phyloP scores from a whole-genome alignment of 2,329 filamentous ascomycete genomes.

The Teratosphaeria nubilosa region DNA sequence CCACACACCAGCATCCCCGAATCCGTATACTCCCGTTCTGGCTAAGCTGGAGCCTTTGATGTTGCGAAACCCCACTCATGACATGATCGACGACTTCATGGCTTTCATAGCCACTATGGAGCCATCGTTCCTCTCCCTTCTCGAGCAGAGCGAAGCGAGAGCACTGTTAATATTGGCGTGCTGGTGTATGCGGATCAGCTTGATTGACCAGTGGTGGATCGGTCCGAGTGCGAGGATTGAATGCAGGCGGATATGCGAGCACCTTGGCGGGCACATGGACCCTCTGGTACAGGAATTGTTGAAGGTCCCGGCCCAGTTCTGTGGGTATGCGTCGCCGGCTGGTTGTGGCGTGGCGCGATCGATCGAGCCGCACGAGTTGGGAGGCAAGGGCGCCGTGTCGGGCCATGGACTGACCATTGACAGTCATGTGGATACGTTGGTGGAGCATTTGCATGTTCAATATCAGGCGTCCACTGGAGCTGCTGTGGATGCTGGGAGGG shows the following conservation, averaged over 20 bases:
- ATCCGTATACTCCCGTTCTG: slow-evolving; percentile 1
- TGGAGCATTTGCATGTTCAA: not conserved
- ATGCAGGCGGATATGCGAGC: slow-evolving; percentile 2
- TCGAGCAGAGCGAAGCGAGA: slow-evolving; percentile 1
- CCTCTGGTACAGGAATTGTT: slow-evolving; percentile 1
- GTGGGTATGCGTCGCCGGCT: not conserved
- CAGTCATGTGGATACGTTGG: not conserved
- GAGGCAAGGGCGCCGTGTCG: not conserved
- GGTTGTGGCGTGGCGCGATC: not conserved
- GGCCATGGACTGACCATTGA: not conserved
- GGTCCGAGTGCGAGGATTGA: slow-evolving; percentile 1
- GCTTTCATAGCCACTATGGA: slow-evolving; percentile 3
- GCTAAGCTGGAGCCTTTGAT: slow-evolving; percentile 2
- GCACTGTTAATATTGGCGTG: slow-evolving; percentile 3
- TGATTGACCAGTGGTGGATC: slow-evolving; percentile 7
- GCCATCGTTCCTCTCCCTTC: slow-evolving; percentile 2
- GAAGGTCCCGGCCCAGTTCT: not conserved
- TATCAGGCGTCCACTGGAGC: not conserved
- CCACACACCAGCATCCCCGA: not conserved
- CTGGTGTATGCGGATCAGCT: slow-evolving; percentile 3
- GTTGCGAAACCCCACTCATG: not conserved
- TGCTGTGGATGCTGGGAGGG: not conserved
- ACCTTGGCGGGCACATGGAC: not conserved
- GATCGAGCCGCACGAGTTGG: not conserved
- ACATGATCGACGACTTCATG: slow-evolving; percentile 1